Base-by-base conservation (phyloP, 75 land plant genomes). In the Ceratopteris richardii region DNA sequence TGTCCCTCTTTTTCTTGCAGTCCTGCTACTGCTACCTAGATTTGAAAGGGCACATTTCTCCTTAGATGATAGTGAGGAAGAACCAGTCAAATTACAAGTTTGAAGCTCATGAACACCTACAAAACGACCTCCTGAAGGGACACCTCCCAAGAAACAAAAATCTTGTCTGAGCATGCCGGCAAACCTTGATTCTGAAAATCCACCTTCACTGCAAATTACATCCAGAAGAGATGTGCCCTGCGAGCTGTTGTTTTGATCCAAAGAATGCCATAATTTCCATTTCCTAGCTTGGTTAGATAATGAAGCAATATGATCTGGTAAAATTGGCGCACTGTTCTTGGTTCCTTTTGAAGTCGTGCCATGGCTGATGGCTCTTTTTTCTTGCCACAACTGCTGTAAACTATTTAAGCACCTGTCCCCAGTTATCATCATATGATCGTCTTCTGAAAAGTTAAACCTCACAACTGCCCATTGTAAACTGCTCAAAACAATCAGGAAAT, bases 1-100 rank as follows among this genome's bases (percentile, higher is more conserved):
- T 7, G 66, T 12, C 10, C 76, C 76, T 61, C 54, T 51, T 3
- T 11, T 24, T 22, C 65, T 39, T 0, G 42, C 59, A 2, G 59
- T 51, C 33, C 29, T 40, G 23, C 42, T 54, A 12, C 10, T 14
- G 20, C 59, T 66, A 29, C 46, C 57, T 44, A 73, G 33, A 44
- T 66, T 48, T 44, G 64, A 66, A 52, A 73, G 64, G 39, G 71
- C 76, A 44, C 64, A 60, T 18, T 36, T 40, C 44, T 73, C 76
- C 44, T 61, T 65, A 36, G 68, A 50, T 51, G 74, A 65, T 6
- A 64, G 29, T 36, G 19, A 55, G 31, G 46, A 17, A 48, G 30
- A 20, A 4, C 14, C 54, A 37, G 31, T 40, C 31, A 51, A 23
- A 55, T 36, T 31, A 57, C 43, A 46, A 23, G 51, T 56, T 53